Conservation (phyloP, 805 yeast genomes). For the Schizosaccharomyces cryophilus region DNA sequence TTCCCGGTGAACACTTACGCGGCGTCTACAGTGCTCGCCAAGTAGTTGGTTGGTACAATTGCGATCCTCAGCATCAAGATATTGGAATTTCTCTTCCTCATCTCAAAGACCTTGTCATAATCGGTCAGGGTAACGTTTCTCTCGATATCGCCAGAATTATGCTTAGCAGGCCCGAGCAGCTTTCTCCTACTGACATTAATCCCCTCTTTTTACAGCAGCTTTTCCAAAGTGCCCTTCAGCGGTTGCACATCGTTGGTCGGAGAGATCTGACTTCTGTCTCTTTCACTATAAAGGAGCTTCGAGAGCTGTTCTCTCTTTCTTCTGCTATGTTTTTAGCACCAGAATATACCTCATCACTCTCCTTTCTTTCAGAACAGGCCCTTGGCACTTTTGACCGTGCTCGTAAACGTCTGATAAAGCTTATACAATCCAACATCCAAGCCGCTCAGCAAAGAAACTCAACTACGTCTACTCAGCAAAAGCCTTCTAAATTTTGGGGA, state of each 20-base stretch:
- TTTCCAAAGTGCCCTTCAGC: conserved; percentile 27
- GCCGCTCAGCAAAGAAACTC: not conserved
- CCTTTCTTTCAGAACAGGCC: not conserved
- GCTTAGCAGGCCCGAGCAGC: conserved; percentile 30
- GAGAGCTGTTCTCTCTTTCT: conserved; percentile 50
- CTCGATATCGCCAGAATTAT: conserved; percentile 68
- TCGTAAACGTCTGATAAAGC: not conserved
- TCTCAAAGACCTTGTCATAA: conserved; percentile 42
- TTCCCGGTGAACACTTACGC: conserved; percentile 32
- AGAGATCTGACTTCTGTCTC: conserved; percentile 51
- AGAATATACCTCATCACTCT: not conserved
- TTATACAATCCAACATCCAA: not conserved
- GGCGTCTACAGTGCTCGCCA: conserved; percentile 62
- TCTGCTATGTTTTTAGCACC: conserved; percentile 25
- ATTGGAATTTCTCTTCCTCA: conserved; percentile 33
- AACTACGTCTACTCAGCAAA: not conserved
- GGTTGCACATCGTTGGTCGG: conserved; percentile 57
- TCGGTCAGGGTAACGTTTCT: conserved; percentile 97
- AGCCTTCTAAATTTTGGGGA: not conserved
- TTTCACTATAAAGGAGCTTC: conserved; percentile 72
- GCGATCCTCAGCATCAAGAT: conserved; percentile 38
- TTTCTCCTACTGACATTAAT: conserved; percentile 54
- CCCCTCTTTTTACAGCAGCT: conserved; percentile 32
- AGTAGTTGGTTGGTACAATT: conserved; percentile 93
- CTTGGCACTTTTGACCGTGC: not conserved